A percentile compares a stretch with the other conserved stretches of the same genome.
Evolutionary conservation across 2,329 filamentous ascomycete genomes (phyloP).

Genomic region (Aspergillus puulaauensis): DNA sequence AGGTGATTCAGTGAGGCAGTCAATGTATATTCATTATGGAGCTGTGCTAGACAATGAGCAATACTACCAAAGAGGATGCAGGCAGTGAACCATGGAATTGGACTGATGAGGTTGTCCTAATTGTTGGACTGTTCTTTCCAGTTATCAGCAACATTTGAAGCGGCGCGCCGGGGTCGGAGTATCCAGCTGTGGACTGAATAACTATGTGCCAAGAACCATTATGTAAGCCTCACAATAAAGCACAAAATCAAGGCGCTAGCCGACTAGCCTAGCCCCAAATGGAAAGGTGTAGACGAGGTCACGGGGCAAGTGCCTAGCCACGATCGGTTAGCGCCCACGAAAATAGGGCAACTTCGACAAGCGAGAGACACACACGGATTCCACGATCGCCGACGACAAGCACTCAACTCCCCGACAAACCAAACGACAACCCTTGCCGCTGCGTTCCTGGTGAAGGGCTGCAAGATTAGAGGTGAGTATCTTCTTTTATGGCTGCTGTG

Average conservation of each 20-base stretch:
- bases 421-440: conserved; percentile 39
- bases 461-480: conserved; percentile 45
- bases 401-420: conserved; percentile 41
- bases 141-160: not conserved
- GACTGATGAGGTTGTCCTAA: too few relatives aligned
- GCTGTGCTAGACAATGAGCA: not conserved
- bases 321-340: conserved; percentile 27
- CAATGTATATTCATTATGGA: not conserved
- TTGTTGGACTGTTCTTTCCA: too few relatives aligned
- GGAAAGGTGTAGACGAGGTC: conserved; percentile 17
- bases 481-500: conserved; percentile 15
- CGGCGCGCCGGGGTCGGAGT: not conserved
- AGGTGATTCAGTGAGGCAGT: not conserved
- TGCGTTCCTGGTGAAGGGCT: conserved; percentile 48
- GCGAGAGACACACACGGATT: conserved; percentile 48
- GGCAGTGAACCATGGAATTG: not conserved
- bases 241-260: not conserved
- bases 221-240: not conserved
- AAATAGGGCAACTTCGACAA: conserved; percentile 45
- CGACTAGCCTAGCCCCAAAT: not conserved
- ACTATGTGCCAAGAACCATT: not conserved
- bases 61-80: not conserved
- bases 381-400: conserved; percentile 41
- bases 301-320: conserved; percentile 27
- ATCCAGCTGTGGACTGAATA: too few relatives aligned